Evolutionary conservation across 345 rosid species (phyloP), one percentile per base, ranked within the genome.

Genomic region (Firmiana major): DNA sequence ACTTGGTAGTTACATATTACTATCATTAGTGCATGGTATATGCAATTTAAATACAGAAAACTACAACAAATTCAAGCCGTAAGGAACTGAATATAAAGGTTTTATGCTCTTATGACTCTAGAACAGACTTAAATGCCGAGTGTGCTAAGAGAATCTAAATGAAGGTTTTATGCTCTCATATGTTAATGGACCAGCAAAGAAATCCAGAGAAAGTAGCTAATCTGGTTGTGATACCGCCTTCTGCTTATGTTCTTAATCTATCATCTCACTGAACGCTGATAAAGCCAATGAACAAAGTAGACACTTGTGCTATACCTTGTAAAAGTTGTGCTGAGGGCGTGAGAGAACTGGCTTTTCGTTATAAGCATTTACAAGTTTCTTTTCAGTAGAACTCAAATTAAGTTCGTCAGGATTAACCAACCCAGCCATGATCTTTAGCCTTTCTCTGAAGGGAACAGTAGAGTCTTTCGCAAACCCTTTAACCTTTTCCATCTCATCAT

Each of bases 271-370:
- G 10, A 24, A 58, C n/a, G n/a, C 36, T 5, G 8, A 59, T 63
- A 3, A 13, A 38, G 11, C 68, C 12, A 74, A 40, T 7, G 42
- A 34, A 64, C 6, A 38, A 11, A 34, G 38, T 21, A 55, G 63
- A 65, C 45, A 45, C 4, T 10, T 26, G 70, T 10, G 59, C 49
- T 3, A 31, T 66, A 88, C 99, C 91, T 77, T 81, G 31, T 82
- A 91, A 79, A 93, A 94, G 72, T 83, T 86, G 81, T 94, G 99
- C 80, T 94, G 98, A n/a, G 99, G 99, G 36, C 98, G 96, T 43
- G 99, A 93, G 58, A 94, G 93, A 74, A 93, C 98, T 0, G 97
- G 97, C 79, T 94, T 94, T 79, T 94, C 97, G 46, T 91, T 94
- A 76, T 93, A 94, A 77, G 92, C 92, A 45, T 86, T 87, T 13